Base-by-base conservation (phyloP, 2,329 filamentous ascomycete species). In the Sporothrix phasma region DNA sequence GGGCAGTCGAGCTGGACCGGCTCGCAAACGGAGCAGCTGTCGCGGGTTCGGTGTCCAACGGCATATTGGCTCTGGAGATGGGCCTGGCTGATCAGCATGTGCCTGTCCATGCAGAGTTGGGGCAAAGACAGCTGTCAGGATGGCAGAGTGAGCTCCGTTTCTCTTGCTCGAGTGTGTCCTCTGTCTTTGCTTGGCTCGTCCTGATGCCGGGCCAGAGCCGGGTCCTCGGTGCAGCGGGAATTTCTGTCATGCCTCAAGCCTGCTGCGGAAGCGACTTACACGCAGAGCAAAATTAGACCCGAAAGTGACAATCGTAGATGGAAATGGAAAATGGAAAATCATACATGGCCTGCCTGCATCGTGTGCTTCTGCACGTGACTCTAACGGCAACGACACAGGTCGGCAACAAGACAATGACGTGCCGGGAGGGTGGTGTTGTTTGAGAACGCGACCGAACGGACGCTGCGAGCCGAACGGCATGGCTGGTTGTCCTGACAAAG, bases 191-290 rank as follows among this genome's bases (percentile, higher is more conserved):
- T 22, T 39, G 8, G n/a, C 19, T 51, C 26, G n/a, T n/a, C 47
- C 26, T 51, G 49, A 31, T 63, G 49, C 53, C 34, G 62, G 60
- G 10, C 34, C 29, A 54, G n/a, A 65, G 59, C 64, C 63, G 62
- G 45, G 39, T 11, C 24, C 56, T 68, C 66, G 66, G 66, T 58
- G 66, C 65, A 68, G 66, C 66, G 66, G 64, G 63, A 45, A 45
- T 60, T 43, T 29, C 34, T 37, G 34, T n/a, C 26, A 29, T n/a
- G 17, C 41, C 41, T n/a, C 7, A 13, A 37, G 34, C 34, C 31
- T 54, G 41, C 56, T n/a, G 41, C 56, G 41, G 54, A 58, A 43
- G 54, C 54, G 41, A 63, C 62, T 63, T 63, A 58, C 62, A 63
- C 62, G 61, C 19, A 63, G n/a, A 43, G 7, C 6, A n/a, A 43